These are phyloP conservation scores for Leucogyrophana mollusca DNA, from an alignment of 768 basidiomycete genomes.

Conservation along the genomic window DNA sequence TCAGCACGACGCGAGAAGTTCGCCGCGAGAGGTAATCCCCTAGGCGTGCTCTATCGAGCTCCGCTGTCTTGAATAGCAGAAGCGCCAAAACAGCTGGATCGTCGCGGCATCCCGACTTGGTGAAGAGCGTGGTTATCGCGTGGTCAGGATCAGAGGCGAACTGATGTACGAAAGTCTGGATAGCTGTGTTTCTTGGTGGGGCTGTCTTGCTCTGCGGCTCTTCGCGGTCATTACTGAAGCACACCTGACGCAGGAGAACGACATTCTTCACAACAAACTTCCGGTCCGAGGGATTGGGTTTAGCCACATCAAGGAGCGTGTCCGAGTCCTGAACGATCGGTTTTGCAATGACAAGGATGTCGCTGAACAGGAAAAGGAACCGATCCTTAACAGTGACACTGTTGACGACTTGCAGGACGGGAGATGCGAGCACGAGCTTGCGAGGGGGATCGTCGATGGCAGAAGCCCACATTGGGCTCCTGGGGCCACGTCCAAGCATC, in stretches of 20 bases:
- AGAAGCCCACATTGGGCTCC: slow-evolving; percentile 57
- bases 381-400: slow-evolving; percentile 93
- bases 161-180: slow-evolving; percentile 72
- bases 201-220: slow-evolving; percentile 50
- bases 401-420: slow-evolving; percentile 93
- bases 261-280: slow-evolving; percentile 90
- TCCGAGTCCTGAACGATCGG: slow-evolving; percentile 75
- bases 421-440: slow-evolving; percentile 78
- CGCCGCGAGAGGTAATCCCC: slow-evolving; percentile 82
- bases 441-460: slow-evolving; percentile 84
- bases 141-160: slow-evolving; percentile 80
- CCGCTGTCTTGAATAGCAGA: slow-evolving; percentile 76
- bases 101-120: slow-evolving; percentile 55
- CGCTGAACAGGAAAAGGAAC: slow-evolving; percentile 95
- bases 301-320: slow-evolving; percentile 53
- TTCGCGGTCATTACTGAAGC: slow-evolving; percentile 68
- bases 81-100: slow-evolving; percentile 78
- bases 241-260: slow-evolving; percentile 70
- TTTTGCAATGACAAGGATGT: slow-evolving; percentile 91
- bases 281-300: slow-evolving; percentile 60
- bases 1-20: slow-evolving; percentile 72
- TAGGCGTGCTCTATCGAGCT: slow-evolving; percentile 78
- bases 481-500: slow-evolving; percentile 60
- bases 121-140: slow-evolving; percentile 71
- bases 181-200: slow-evolving; percentile 56